Evolutionary conservation across 2,329 filamentous ascomycete species (phyloP), one percentile per base, ranked within the genome.

Genomic region (Ophiocordyceps camponoti-rufipedis): DNA sequence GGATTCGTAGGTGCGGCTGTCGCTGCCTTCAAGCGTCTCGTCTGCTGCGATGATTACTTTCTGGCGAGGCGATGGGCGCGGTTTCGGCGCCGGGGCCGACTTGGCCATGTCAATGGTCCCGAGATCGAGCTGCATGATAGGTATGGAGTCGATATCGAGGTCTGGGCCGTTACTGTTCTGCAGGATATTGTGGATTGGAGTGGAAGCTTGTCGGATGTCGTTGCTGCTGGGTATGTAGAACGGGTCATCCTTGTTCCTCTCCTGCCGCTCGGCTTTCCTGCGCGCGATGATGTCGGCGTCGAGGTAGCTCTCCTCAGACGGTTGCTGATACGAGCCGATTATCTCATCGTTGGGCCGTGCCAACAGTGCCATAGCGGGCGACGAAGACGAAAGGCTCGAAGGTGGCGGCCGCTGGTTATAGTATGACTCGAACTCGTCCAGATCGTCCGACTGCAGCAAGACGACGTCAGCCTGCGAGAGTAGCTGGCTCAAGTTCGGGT

Each of bases 61-160:
- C 48, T 76, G 76, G 1, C 71, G 67, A 5, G 69, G 62, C 51
- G 70, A 68, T 18, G 65, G 59, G 33, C 58, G 46, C 43, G 59
- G 53, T 46, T 58, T 52, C 53, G 60, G 56, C 49, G 62, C 53
- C 49, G 61, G 48, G 13, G 56, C 47, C 13, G 56, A 50, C 43
- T 48, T 53, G 44, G 35, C 13, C n/a, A 57, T 53, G 9, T 52
- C 52, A 9, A 71, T 59, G 48, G 72, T 73, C 31, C 80, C 79
- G 8, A 95, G 72, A 49, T 93, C 80, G 42, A 98, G 71, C 58
- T 94, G 80, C 78, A 98, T 91, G 55, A 98, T 89, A 2, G 91
- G 91, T 54, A 98, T 98, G 2, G 85, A 77, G 61, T 98, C 91
- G 41, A 98, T 81, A 57, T 98, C 89, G 9, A 96, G 67, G 41